phyloP scores from a whole-genome alignment of 2,329 filamentous ascomycete genomes.

The Aspergillus melleus region DNA sequence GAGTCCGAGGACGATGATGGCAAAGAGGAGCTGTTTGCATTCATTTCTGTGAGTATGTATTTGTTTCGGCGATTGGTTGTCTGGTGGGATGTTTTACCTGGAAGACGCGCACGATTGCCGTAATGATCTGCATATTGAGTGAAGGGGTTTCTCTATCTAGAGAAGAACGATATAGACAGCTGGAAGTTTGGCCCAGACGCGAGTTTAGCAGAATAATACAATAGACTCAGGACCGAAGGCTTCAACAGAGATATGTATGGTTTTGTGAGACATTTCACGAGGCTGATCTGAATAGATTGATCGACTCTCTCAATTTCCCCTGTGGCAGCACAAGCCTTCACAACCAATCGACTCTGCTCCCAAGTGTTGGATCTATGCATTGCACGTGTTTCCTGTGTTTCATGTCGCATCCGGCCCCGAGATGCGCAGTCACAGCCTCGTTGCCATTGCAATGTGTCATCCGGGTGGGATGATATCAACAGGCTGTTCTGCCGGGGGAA shows the following conservation, averaged over 20 bases:
- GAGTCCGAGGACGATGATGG: slow-evolving; percentile 23
- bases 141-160: background rate
- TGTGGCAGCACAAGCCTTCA: background rate
- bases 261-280: background rate
- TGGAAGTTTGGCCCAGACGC: too few relatives aligned
- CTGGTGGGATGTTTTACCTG: background rate
- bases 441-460: too few relatives aligned
- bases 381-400: background rate
- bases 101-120: background rate
- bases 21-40: slow-evolving; percentile 11
- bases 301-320: background rate
- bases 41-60: background rate
- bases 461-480: too few relatives aligned
- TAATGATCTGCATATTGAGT: background rate
- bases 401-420: background rate
- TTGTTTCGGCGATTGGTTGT: background rate
- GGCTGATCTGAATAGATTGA: background rate
- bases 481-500: too few relatives aligned
- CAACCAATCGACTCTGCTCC: background rate
- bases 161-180: too few relatives aligned
- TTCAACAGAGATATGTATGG: background rate
- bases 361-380: background rate
- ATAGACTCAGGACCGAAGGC: background rate
- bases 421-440: background rate
- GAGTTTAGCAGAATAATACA: background rate